Evolutionary conservation across 2,329 filamentous ascomycete species (phyloP), one percentile per base, ranked within the genome.

Genomic region (Macrophomina phaseolina): DNA sequence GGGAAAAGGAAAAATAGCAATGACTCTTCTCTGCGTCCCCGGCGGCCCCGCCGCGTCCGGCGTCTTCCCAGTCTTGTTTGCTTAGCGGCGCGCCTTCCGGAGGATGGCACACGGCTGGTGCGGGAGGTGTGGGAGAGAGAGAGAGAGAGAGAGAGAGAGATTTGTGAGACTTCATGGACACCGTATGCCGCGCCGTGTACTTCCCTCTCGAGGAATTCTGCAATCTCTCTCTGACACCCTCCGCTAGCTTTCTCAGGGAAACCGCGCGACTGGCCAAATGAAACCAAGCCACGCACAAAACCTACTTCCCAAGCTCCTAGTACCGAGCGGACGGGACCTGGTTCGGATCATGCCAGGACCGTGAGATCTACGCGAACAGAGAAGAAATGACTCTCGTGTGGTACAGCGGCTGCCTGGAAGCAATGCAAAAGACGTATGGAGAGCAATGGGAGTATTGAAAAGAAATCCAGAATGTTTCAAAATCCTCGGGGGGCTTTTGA

Each of bases 71-170:
- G 23, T 2, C 23, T 23, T 23, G 23, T 23, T 1, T 23, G 23
- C 23, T 3, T 23, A 23, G 23, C 18, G 18, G 18, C 67, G 2
- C 81, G 79, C 66, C 79, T 79, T 63, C 74, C 78, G 1, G 68
- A 76, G 42, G 42, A 46, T 46, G 14, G 42, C 12, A 46, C 42
- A 18, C 2, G 55, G 42, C 23, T 23, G 23, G 23, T 23, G 3
- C 23, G 23, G 23, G 23, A 23, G 23, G 23, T 23, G 23, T 23
- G 23, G 23, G 23, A 23, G 3, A 23, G 23, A 23, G 23, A 23
- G 23, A 23, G 23, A 23, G 23, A 23, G 23, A 23, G 23, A 23
- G 23, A 23, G 23, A 23, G 23, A 23, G 18, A 18, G 1, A 18
- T 18, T 18, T 18, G 18, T 18, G 18, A 18, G 23, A 23, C 18